Conservation (phyloP, 1,139 yeast species). For the Pichia sp. region DNA sequence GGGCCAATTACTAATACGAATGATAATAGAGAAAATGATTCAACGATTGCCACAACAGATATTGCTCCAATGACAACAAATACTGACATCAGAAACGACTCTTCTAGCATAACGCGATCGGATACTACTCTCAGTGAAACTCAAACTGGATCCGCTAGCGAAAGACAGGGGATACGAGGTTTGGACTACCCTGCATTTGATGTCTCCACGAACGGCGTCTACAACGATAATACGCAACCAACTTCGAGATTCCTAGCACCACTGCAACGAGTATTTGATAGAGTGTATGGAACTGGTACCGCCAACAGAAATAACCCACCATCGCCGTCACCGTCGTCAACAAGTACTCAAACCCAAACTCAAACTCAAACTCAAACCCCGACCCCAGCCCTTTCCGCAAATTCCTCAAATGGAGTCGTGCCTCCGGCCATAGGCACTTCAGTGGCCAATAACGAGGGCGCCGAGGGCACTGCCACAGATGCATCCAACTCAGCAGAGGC, state of each 20-base stretch:
- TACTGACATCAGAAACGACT: too few relatives aligned
- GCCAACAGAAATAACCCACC: too few relatives aligned
- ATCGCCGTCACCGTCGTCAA: neutral
- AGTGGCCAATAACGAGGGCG: too few relatives aligned
- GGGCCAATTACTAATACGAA: neutral
- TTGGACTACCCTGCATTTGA: slow-evolving; percentile 29
- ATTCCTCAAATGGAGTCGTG: too few relatives aligned
- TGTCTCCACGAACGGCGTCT: slow-evolving; percentile 25
- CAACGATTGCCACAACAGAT: neutral
- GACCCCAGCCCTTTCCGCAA: too few relatives aligned
- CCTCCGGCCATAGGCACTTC: too few relatives aligned
- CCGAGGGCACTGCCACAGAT: neutral
- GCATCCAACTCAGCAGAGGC: slow-evolving; percentile 2
- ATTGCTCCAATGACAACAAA: too few relatives aligned
- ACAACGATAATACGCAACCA: slow-evolving; percentile 17
- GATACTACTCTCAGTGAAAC: too few relatives aligned
- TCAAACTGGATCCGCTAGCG: too few relatives aligned
- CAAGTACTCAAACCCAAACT: neutral
- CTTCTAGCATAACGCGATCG: too few relatives aligned
- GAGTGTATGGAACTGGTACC: too few relatives aligned
- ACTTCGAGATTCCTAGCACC: slow-evolving; percentile 21
- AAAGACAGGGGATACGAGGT: slow-evolving; percentile 23
- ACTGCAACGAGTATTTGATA: slow-evolving; percentile 19
- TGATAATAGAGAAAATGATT: neutral
- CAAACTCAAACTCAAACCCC: too few relatives aligned